phyloP scores from a whole-genome alignment of 192 early-diverging fungal genomes.

The Coemansia sp. region DNA sequence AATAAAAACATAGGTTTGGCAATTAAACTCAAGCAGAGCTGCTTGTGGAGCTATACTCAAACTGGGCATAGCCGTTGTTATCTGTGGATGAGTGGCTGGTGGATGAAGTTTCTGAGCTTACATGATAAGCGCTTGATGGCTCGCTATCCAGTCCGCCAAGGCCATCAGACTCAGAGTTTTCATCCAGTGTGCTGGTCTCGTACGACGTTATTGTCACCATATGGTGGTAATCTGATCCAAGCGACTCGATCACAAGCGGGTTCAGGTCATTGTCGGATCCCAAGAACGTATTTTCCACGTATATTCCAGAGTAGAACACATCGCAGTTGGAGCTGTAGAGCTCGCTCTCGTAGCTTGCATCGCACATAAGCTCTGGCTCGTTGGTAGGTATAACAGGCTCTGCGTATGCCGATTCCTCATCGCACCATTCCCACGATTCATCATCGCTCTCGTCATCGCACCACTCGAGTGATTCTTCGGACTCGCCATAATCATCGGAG shows the following conservation, averaged over 20 bases:
- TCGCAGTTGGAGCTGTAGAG: background rate
- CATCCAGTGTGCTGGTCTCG: background rate
- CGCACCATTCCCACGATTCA: no score
- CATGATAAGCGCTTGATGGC: background rate
- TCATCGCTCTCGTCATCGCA: no score
- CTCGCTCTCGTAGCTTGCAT: background rate
- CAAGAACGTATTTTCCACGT: background rate
- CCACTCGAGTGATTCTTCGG: no score
- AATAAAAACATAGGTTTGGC: no score
- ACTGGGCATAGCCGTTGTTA: background rate
- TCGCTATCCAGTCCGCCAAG: background rate
- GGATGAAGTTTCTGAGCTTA: background rate
- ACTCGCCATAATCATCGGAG: no score
- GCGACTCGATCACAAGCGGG: background rate
- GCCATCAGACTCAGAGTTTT: background rate
- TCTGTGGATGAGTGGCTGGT: background rate
- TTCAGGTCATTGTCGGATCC: background rate
- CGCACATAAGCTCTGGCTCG: conserved; percentile 4
- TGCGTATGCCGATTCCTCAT: background rate
- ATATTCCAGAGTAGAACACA: conserved; percentile 8
- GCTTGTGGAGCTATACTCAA: background rate
- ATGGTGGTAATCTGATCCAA: background rate
- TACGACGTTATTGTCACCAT: background rate
- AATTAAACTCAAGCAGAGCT: background rate
- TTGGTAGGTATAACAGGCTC: background rate